phyloP scores from a whole-genome alignment of 2,329 filamentous ascomycete species.

The Fusarium sp. region DNA sequence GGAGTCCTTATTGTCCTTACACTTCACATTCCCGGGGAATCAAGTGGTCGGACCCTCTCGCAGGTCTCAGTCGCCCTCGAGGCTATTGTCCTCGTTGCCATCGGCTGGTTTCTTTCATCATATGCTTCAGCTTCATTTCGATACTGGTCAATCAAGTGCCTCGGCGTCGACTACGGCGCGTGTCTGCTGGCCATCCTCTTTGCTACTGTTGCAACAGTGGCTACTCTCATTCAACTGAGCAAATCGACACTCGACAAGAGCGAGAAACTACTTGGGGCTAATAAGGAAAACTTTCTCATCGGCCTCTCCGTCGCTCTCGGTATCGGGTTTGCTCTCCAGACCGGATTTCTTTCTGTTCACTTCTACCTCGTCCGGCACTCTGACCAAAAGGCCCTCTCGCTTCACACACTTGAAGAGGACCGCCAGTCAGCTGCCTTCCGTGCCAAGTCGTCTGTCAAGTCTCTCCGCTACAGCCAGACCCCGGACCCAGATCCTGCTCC shows the following conservation, averaged over 20 bases:
- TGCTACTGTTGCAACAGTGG: constrained; percentile 56
- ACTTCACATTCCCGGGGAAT: constrained; percentile 29
- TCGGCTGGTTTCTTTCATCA: constrained; percentile 49
- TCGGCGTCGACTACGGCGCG: constrained; percentile 41
- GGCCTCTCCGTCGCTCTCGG: constrained; percentile 57
- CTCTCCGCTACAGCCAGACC: constrained; percentile 61
- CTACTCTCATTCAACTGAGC: constrained; percentile 52
- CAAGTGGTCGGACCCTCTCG: constrained; percentile 39
- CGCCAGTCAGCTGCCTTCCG: constrained; percentile 39
- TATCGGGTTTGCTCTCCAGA: constrained; percentile 56
- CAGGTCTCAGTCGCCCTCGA: constrained; percentile 45
- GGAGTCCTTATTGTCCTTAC: constrained; percentile 36
- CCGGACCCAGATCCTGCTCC: constrained; percentile 46
- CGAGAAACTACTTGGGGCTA: constrained; percentile 20
- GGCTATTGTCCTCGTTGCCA: constrained; percentile 39
- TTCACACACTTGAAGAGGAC: constrained; percentile 38
- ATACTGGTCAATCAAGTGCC: constrained; percentile 38
- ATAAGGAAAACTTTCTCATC: constrained; percentile 50
- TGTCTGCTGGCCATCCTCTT: constrained; percentile 53
- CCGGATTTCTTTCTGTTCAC: constrained; percentile 57
- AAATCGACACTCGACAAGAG: constrained; percentile 32
- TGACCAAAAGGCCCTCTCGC: constrained; percentile 31
- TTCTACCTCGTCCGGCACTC: constrained; percentile 51
- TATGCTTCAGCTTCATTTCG: constrained; percentile 35
- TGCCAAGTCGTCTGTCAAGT: constrained; percentile 53